Evolutionary conservation across 2,329 filamentous ascomycete species (phyloP), one percentile per base, ranked within the genome.

Genomic region (Sphaerulina vaccinii): DNA sequence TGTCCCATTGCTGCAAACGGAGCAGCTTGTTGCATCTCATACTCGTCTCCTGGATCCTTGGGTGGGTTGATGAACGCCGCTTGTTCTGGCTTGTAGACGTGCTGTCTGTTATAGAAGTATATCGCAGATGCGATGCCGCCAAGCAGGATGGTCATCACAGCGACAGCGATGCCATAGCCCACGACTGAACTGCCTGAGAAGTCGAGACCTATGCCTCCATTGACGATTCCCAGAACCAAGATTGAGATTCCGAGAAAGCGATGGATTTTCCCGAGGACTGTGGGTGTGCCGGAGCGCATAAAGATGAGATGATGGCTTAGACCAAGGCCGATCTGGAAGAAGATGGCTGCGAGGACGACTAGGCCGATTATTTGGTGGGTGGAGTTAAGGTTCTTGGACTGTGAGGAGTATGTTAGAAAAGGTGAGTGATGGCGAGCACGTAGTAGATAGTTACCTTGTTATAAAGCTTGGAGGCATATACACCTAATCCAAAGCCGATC

Each of bases 151-250:
- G 40, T 52, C 49, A 61, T 54, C 19, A 62, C 33, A 5, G 55
- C 52, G 1, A 62, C 59, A 19, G 56, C 60, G 33, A 58, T 45
- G 22, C 48, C 55, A 35, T 62, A 64, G 19, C 60, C 53, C 5
- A 58, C 47, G 18, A 46, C 48, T 3, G 47, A 36, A 47, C 78
- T 77, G 11, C 76, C 68, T 2, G 82, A 80, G 46, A 84, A 77
- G 0, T 74, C 72, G 62, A 84, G 83, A 19, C 83, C 83, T 4
- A 83, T 67, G 56, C 83, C 82, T 18, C 73, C 79, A 56, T 85
- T 84, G 49, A 78, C 60, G 13, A 80, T 69, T 38, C 80, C 82
- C 3, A 82, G 61, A 8, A 76, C 63, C 16, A 85, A 72, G 29
- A 81, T 71, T 3, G 76, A 39, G 11, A 81, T 75, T 2, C 83